Evolutionary conservation across 768 basidiomycete species (phyloP).

Genomic region (Lactifluus piperatus): DNA sequence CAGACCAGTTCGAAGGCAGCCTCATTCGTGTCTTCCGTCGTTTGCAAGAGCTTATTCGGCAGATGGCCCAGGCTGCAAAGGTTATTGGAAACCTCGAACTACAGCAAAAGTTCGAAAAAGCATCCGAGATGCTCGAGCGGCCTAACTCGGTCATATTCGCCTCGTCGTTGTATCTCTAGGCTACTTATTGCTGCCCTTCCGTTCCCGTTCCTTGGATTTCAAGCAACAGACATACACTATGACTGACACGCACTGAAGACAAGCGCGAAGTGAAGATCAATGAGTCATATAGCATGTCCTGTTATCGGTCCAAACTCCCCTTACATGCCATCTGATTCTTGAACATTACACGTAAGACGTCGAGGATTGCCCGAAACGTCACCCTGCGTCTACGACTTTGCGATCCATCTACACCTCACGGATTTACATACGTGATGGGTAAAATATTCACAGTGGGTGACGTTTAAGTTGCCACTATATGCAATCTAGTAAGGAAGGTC

Average conservation of each 20-base stretch:
- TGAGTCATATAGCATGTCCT: constrained; percentile 33
- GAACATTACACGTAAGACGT: constrained; percentile 18
- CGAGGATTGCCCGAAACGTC: constrained; percentile 47
- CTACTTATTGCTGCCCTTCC: neutral
- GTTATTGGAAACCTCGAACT: constrained; percentile 95
- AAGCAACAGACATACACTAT: neutral
- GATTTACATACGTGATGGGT: neutral
- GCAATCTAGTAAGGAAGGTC: constrained; percentile 26
- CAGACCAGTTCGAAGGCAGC: constrained; percentile 94
- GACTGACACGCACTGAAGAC: neutral
- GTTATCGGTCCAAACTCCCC: constrained; percentile 46
- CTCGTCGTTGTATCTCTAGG: constrained; percentile 70
- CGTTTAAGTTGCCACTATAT: constrained; percentile 40
- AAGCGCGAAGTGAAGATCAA: neutral
- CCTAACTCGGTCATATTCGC: constrained; percentile 93
- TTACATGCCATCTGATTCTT: constrained; percentile 24
- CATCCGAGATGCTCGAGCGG: constrained; percentile 86
- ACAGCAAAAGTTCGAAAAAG: constrained; percentile 87
- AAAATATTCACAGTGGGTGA: constrained; percentile 34
- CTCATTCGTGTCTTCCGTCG: constrained; percentile 95
- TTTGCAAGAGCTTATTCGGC: constrained; percentile 86
- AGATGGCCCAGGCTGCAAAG: constrained; percentile 93
- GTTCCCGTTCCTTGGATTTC: neutral
- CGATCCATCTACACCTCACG: constrained; percentile 38
- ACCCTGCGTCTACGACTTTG: constrained; percentile 54